Evolutionary conservation across 352 stramenopile genomes (phyloP), one percentile per base, ranked within the genome.

Genomic region (Pythium volutum): DNA sequence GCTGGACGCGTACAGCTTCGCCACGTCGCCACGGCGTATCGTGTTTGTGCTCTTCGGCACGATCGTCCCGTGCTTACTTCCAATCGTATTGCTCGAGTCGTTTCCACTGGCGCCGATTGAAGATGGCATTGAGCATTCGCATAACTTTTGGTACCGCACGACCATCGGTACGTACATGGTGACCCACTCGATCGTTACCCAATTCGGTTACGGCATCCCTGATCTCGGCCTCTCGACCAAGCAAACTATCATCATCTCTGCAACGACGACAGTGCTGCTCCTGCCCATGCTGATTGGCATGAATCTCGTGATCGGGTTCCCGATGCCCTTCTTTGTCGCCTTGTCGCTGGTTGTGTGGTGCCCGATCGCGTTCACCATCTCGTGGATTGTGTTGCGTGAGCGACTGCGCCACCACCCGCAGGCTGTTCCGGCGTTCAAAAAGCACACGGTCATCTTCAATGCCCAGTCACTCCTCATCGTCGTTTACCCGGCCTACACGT

Each of bases 111-210:
- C 16, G 1, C 34, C 31, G 4, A 34, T 62, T 5, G 7, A 53
- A 15, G 14, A 42, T 9, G 64, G 57, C 12, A 34, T 29, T 33
- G 45, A 53, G n/a, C 15, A 46, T n/a, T 33, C 42, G 36, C 31
- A n/a, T 27, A 62, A 55, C 27, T 70, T 70, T 26, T 70, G 56
- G 64, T 63, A 59, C 31, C 64, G 64, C 29, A 62, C 55, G 18
- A 51, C 38, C 10, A 43, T 65, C 14, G 55, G 47, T 4, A 69
- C 55, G 14, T 55, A 36, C 47, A 61, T 64, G 22, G 25, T 65
- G 4, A 61, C 34, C 2, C 39, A 57, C 34, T 64, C 56, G 4
- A 31, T 61, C 12, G 38, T 57, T 26, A 31, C 20, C 1, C 62
- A 65, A 36, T 70, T 48, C 41, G 25, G 43, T 18, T 42, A 61